Base-by-base conservation (phyloP, 257 asterid genomes). In the Ehretia macrophylla region DNA sequence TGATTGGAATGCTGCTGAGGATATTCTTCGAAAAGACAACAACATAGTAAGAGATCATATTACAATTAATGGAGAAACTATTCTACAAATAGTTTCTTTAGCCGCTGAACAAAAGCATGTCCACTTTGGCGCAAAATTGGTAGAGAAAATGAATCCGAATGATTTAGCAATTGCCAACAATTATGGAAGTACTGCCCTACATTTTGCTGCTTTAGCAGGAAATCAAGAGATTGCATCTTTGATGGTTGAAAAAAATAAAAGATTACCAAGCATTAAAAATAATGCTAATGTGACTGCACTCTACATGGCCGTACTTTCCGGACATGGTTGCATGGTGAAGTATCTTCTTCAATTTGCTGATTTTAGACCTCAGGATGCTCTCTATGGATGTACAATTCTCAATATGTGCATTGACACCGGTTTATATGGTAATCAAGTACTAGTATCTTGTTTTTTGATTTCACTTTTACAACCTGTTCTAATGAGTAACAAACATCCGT, bases 161-260 rank as follows among this genome's bases (percentile, higher is more conserved):
- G 77, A 73, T 21, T 0, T 67, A 17, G 64, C 40, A 55, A 63
- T 67, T 23, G 51, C 5, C 11, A 77, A 70, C 21, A 6, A 2
- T 0, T 66, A 55, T n/a, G 75, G 74, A 0, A 55, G 64, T 59
- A 77, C 77, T 10, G 77, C 83, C 0, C 77, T 76, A 0, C 52
- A 60, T 50, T 72, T 76, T n/a, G 82, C 68, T 38, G 82, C 82
- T 17, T 77, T 70, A 11, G 70, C 65, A 11, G 82, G 82, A 5
- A 66, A 76, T 51, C 14, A 23, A 8, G 8, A 17, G 9, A 62
- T 72, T 13, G 82, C 78, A 17, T 11, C 0, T 19, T 5, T 27
- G 0, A 45, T 76, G 78, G 32, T 76, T n/a, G 10, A 3, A 0
- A 16, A 8, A 4, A 18, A 48, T 21, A 21, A 11, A 4, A 18